phyloP scores from a whole-genome alignment of 768 basidiomycete species.

The Rhodotorula graminis region DNA sequence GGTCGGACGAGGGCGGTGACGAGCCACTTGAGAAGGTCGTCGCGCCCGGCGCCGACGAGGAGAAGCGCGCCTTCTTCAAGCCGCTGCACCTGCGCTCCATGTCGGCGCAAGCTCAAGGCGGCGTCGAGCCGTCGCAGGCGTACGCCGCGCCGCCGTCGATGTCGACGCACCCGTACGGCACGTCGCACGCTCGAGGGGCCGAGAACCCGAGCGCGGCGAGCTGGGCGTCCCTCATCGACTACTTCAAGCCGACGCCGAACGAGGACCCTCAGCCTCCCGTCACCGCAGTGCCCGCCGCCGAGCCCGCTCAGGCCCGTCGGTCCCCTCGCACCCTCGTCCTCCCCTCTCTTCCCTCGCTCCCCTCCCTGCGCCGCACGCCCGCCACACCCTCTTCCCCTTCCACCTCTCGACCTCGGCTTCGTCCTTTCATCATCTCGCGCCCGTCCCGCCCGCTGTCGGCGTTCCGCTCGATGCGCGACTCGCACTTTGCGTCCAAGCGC shows the following conservation, averaged over 20 bases:
- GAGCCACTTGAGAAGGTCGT: not conserved
- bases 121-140: not conserved
- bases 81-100: slow-evolving; percentile 15
- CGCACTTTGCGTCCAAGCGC: not conserved
- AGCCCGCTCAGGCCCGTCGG: not conserved
- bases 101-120: not conserved
- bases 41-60: not conserved
- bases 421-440: not conserved
- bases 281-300: not conserved
- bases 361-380: not conserved
- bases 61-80: slow-evolving; percentile 7
- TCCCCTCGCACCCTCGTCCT: not conserved
- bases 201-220: slow-evolving; percentile 4
- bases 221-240: slow-evolving; percentile 28
- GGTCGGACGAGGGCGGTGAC: not conserved
- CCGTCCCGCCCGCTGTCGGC: not conserved
- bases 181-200: no score
- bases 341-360: not conserved
- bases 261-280: not conserved
- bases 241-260: slow-evolving; percentile 4
- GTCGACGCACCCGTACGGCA: no score
- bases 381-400: not conserved
- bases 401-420: no score
- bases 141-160: not conserved
- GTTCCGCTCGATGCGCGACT: not conserved